Evolutionary conservation across 2,329 filamentous ascomycete species (phyloP).

Genomic region (Trichoderma atroviride): DNA sequence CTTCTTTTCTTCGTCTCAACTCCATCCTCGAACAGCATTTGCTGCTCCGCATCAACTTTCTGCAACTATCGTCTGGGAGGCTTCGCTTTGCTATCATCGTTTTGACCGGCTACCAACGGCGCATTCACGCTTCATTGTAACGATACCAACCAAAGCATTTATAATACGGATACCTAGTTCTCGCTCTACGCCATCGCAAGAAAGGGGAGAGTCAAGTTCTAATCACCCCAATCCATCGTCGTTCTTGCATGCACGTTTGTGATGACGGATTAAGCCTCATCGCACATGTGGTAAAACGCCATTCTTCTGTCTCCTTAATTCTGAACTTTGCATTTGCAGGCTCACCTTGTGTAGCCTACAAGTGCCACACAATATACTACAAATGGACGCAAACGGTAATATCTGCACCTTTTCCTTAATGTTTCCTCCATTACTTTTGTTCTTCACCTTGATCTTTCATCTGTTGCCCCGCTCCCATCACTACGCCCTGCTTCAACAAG

Average conservation of each 20-base stretch:
- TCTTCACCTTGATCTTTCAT: background rate
- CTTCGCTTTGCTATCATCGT: background rate
- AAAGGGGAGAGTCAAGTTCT: background rate
- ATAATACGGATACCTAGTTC: background rate
- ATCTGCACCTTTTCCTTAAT: background rate
- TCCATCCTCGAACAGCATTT: background rate
- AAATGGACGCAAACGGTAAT: constrained; percentile 41
- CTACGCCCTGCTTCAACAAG: background rate
- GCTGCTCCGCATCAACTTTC: background rate
- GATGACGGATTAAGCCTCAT: constrained; percentile 22
- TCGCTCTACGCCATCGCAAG: background rate
- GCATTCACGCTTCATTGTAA: background rate
- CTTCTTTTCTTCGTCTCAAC: background rate
- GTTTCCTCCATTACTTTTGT: background rate
- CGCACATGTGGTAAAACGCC: constrained; percentile 23
- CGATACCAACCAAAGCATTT: background rate
- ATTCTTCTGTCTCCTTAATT: background rate
- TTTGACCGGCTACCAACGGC: background rate
- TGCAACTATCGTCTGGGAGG: background rate
- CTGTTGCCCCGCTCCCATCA: background rate
- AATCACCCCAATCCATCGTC: background rate
- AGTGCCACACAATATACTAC: constrained; percentile 21
- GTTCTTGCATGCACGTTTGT: constrained; percentile 3
- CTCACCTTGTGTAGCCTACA: constrained; percentile 18
- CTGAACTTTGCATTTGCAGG: constrained; percentile 1